Conservation (phyloP, 345 rosid genomes). For the Linum trigynum region DNA sequence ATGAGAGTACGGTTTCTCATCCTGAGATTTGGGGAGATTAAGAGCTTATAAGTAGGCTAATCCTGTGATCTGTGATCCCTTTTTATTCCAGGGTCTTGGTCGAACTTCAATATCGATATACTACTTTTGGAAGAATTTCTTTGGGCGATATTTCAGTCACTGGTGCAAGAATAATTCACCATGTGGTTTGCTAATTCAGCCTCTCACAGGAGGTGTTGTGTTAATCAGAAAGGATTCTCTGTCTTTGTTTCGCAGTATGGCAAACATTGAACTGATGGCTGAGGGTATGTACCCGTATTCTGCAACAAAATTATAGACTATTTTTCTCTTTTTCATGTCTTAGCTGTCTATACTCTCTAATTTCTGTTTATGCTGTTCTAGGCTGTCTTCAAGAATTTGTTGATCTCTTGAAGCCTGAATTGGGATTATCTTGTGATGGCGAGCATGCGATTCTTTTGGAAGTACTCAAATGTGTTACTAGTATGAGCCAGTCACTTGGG, state of each 20-base stretch:
- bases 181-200: conserved; percentile 51
- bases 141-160: conserved; percentile 52
- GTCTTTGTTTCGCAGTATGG: conserved; percentile 61
- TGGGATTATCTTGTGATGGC: conserved; percentile 33
- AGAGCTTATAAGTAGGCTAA: conserved; percentile 13
- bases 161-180: conserved; percentile 85
- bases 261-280: conserved; percentile 50
- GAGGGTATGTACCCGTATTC: conserved; percentile 42
- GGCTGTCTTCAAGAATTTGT: conserved; percentile 48
- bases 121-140: conserved; percentile 70
- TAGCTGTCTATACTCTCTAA: neutral
- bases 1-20: conserved; percentile 9
- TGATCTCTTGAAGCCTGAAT: conserved; percentile 30
- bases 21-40: conserved; percentile 4
- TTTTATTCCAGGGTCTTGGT: conserved; percentile 44
- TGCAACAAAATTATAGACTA: neutral
- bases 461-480: conserved; percentile 47
- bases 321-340: neutral
- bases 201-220: conserved; percentile 55
- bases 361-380: conserved; percentile 19
- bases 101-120: conserved; percentile 44
- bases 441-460: conserved; percentile 58
- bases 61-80: conserved; percentile 10
- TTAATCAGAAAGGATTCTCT: conserved; percentile 72
- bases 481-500: conserved; percentile 71